A percentile compares a stretch with the other conserved stretches of the same genome.
Evolutionary conservation across 345 rosid species (phyloP).

Genomic region (Boechera stricta): DNA sequence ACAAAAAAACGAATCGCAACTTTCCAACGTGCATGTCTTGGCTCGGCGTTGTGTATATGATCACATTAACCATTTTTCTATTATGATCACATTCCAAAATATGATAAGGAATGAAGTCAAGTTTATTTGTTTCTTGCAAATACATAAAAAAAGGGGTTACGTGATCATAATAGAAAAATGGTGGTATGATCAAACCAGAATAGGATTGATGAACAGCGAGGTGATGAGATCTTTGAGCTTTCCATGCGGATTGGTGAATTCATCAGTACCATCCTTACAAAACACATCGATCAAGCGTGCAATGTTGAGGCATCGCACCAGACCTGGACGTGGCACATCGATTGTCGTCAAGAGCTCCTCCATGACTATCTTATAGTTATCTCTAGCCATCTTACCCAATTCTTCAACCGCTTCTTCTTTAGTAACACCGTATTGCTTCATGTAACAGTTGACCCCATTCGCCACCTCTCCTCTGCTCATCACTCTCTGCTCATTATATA

Average conservation of each 20-base stretch:
- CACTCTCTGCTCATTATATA: background rate
- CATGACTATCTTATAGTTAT: background rate
- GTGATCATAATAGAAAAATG: too few relatives aligned
- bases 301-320: conserved; percentile 7
- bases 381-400: background rate
- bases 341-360: background rate
- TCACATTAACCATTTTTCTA: too few relatives aligned
- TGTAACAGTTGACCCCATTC: background rate
- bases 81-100: too few relatives aligned
- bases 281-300: background rate
- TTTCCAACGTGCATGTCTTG: too few relatives aligned
- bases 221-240: background rate
- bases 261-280: background rate
- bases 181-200: background rate
- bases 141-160: too few relatives aligned
- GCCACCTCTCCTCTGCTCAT: conserved; percentile 1
- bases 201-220: background rate
- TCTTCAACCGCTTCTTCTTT: conserved; percentile 4
- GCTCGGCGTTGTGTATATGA: too few relatives aligned
- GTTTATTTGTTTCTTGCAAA: too few relatives aligned
- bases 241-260: background rate
- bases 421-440: background rate
- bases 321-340: conserved; percentile 3
- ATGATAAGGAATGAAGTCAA: too few relatives aligned
- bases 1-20: too few relatives aligned